Percentiles rank a stretch among this genome's conserved stretches.
Evolutionary conservation across 2,329 filamentous ascomycete species (phyloP).

Genomic region (Clarireedia homoeocarpa): DNA sequence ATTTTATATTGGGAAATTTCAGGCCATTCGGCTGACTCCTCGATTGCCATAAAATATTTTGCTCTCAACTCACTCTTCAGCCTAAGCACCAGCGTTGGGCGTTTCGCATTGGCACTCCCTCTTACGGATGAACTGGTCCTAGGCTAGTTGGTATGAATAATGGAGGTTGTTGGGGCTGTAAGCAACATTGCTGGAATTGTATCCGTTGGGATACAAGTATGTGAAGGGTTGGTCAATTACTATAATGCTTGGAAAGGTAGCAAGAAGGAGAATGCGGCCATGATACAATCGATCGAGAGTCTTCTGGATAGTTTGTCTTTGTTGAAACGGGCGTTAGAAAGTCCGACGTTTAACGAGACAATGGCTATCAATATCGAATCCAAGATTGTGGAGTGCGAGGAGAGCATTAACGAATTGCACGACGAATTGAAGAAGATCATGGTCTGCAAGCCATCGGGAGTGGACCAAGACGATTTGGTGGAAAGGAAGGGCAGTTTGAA

Average conservation of each 20-base stretch:
- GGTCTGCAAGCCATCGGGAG: background rate
- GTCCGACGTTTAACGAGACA: background rate
- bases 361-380: background rate
- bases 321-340: background rate
- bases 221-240: slow-evolving; percentile 4
- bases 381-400: slow-evolving; percentile 2
- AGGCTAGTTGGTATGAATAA: background rate
- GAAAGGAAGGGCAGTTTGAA: background rate
- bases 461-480: background rate
- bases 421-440: slow-evolving; percentile 5
- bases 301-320: background rate
- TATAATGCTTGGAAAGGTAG: slow-evolving; percentile 5
- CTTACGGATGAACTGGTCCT: too few relatives aligned
- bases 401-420: background rate
- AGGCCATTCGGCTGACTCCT: too few relatives aligned
- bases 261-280: slow-evolving; percentile 4
- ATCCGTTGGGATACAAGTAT: slow-evolving; percentile 5
- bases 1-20: too few relatives aligned
- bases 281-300: slow-evolving; percentile 1
- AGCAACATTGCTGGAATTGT: slow-evolving; percentile 7
- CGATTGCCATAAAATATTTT: too few relatives aligned
- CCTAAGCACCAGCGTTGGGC: too few relatives aligned
- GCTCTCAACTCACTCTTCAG: too few relatives aligned
- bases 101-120: too few relatives aligned
- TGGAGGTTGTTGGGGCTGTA: slow-evolving; percentile 4